A percentile compares a stretch with the other conserved stretches of the same genome.
These are phyloP conservation scores for Lodderomyces margitis DNA, from an alignment of 1,139 yeast genomes.

Conservation along the genomic window DNA sequence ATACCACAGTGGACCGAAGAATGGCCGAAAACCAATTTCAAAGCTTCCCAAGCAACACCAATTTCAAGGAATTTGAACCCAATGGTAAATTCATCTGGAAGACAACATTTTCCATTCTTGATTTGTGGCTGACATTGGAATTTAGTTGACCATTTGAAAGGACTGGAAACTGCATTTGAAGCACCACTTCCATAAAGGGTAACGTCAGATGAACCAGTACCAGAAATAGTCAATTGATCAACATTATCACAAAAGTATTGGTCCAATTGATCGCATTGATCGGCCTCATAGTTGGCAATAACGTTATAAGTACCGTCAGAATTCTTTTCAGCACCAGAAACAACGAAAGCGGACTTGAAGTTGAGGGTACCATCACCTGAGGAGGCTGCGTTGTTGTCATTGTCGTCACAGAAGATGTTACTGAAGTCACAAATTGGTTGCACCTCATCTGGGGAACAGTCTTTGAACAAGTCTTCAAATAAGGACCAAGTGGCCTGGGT, in stretches of 20 bases:
- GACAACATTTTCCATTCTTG: conserved; percentile 13
- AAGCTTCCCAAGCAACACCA: conserved; percentile 45
- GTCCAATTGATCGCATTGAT: conserved; percentile 8
- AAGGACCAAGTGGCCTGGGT: conserved; percentile 10
- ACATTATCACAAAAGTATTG: conserved; percentile 7
- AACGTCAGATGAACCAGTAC: conserved; percentile 13
- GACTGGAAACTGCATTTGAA: conserved; percentile 7
- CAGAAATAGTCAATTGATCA: conserved; percentile 8
- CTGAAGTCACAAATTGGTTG: conserved; percentile 6
- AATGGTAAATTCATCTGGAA: conserved; percentile 12
- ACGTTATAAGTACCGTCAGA: conserved; percentile 11
- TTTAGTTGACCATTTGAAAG: conserved; percentile 14
- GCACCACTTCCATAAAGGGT: conserved; percentile 9
- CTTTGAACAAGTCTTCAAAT: conserved; percentile 7
- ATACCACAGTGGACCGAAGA: conserved; percentile 2
- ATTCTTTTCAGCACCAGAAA: conserved; percentile 12
- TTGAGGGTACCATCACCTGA: conserved; percentile 3
- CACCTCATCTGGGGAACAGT: conserved; percentile 6
- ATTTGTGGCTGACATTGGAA: conserved; percentile 12
- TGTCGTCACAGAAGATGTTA: conserved; percentile 4
- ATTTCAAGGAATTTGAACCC: conserved; percentile 65
- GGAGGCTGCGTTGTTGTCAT: conserved; percentile 3
- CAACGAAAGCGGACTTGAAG: conserved; percentile 13
- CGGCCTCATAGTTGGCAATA: conserved; percentile 11
- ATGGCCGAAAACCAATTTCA: conserved; percentile 9